A percentile compares a stretch with the other conserved stretches of the same genome.
Conservation (phyloP, 108 stramenopile genomes). For the Aurantiochytrium sp. region DNA sequence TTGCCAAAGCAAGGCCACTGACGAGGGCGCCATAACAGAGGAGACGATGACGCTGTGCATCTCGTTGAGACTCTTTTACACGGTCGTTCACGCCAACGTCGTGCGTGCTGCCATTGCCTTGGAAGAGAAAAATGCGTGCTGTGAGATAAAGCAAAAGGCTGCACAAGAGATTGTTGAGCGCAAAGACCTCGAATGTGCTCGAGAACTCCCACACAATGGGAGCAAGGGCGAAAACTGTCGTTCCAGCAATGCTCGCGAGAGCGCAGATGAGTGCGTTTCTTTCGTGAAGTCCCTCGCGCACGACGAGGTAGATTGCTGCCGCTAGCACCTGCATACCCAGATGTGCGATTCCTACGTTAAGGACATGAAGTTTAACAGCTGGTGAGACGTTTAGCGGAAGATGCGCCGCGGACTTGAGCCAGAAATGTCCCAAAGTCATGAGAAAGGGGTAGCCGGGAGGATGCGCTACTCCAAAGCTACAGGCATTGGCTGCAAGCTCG, state of each 20-base stretch:
- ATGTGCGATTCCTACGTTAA: background rate
- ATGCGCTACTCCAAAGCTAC: constrained; percentile 64
- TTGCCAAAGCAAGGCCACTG: constrained; percentile 59
- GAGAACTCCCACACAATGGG: constrained; percentile 70
- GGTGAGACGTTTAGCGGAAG: background rate
- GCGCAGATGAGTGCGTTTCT: background rate
- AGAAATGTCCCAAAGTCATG: constrained; percentile 39
- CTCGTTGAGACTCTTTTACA: background rate
- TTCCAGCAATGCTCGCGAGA: background rate
- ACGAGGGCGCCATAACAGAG: constrained; percentile 47
- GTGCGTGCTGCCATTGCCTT: background rate
- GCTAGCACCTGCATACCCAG: background rate
- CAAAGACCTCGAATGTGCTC: constrained; percentile 68
- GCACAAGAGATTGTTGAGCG: constrained; percentile 63
- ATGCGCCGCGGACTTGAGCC: background rate
- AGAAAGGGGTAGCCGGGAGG: constrained; percentile 70
- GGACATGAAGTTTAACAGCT: background rate
- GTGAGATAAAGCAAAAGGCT: constrained; percentile 34
- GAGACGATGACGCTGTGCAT: background rate
- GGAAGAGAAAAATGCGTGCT: constrained; percentile 1
- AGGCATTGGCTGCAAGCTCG: constrained; percentile 70
- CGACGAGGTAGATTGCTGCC: background rate
- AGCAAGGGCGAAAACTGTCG: constrained; percentile 39
- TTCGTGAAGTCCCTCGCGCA: background rate
- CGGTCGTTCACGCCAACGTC: background rate